Conservation (phyloP, 495 filamentous ascomycete species). For the Cercophora sp. region DNA sequence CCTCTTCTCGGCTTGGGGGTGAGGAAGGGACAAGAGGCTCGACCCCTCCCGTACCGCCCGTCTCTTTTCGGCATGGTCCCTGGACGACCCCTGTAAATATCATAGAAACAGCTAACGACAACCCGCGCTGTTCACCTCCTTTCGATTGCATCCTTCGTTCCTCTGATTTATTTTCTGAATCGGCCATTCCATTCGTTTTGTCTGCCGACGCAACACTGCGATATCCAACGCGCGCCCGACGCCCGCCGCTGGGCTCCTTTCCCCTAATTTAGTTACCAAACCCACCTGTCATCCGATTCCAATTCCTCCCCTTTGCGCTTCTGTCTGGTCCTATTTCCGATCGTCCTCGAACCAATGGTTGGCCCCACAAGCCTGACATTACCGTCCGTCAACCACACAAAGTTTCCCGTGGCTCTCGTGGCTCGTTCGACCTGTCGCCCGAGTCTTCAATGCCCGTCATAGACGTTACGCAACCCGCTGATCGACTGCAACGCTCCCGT, state of each 20-base stretch:
- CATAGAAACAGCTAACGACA: background rate
- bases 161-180: background rate
- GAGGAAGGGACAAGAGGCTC: background rate
- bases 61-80: background rate
- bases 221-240: too few species aligned
- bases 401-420: background rate
- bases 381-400: too few species aligned
- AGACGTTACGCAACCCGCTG: slow-evolving; percentile 8
- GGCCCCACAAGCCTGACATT: too few species aligned
- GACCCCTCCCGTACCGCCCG: background rate
- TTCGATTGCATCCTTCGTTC: background rate
- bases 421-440: slow-evolving; percentile 2
- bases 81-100: background rate
- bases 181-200: background rate
- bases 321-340: too few species aligned
- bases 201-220: background rate
- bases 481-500: slow-evolving; percentile 15
- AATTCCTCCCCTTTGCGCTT: background rate
- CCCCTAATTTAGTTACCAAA: too few species aligned
- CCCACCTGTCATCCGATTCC: background rate
- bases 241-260: too few species aligned
- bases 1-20: background rate
- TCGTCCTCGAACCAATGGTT: background rate
- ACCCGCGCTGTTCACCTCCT: background rate
- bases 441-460: slow-evolving; percentile 11